phyloP scores from a whole-genome alignment of 768 basidiomycete species.

The Paxillus rubicundulus region DNA sequence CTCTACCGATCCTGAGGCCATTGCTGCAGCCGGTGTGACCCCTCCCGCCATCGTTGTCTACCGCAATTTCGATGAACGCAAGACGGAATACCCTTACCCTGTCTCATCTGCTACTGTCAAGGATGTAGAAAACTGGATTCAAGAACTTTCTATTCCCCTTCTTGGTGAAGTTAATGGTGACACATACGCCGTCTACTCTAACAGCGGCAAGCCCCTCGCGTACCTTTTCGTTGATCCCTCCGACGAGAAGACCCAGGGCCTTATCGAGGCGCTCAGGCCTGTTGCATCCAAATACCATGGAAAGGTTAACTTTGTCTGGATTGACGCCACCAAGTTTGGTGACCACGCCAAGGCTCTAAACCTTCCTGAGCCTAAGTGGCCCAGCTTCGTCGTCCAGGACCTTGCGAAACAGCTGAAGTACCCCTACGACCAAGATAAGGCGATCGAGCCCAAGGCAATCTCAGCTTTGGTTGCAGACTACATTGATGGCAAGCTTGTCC shows the following conservation, averaged over 20 bases:
- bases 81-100: conserved; percentile 63
- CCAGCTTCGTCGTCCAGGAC: conserved; percentile 91
- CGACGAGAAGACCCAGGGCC: conserved; percentile 57
- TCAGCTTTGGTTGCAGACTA: conserved; percentile 62
- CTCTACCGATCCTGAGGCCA: conserved; percentile 66
- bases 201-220: conserved; percentile 81
- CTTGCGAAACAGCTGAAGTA: conserved; percentile 83
- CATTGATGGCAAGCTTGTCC: conserved; percentile 68
- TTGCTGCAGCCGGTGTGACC: conserved; percentile 68
- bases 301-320: conserved; percentile 96
- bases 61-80: conserved; percentile 87
- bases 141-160: conserved; percentile 81
- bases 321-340: conserved; percentile 91
- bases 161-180: conserved; percentile 92
- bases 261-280: conserved; percentile 68
- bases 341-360: conserved; percentile 96
- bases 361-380: conserved; percentile 84
- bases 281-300: conserved; percentile 80
- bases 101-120: conserved; percentile 48
- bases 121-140: conserved; percentile 75
- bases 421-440: conserved; percentile 71
- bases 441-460: conserved; percentile 55
- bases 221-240: conserved; percentile 92
- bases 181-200: conserved; percentile 85
- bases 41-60: conserved; percentile 89